Conservation (phyloP, 2,329 filamentous ascomycete genomes). For the Onygena corvina region DNA sequence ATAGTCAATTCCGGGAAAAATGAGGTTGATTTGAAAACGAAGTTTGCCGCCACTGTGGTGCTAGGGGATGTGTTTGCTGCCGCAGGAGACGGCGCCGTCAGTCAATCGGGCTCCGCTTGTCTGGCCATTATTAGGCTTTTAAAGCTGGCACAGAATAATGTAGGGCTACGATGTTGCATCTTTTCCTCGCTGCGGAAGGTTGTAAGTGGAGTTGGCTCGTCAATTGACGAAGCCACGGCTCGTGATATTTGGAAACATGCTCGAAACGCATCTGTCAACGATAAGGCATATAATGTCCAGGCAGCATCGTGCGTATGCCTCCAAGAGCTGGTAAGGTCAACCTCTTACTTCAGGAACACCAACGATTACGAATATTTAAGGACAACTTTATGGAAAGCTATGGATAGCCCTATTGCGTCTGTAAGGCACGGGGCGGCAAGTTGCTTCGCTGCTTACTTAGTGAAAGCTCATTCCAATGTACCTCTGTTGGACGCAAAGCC, state of each 20-base stretch:
- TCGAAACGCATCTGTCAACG: slow-evolving; percentile 59
- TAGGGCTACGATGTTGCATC: slow-evolving; percentile 66
- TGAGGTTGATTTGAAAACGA: slow-evolving; percentile 65
- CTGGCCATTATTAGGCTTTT: slow-evolving; percentile 63
- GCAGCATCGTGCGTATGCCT: slow-evolving; percentile 68
- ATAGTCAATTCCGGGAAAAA: slow-evolving; percentile 63
- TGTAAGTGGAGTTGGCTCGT: slow-evolving; percentile 58
- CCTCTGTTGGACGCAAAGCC: slow-evolving; percentile 41
- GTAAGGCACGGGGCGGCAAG: slow-evolving; percentile 79
- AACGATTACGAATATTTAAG: slow-evolving; percentile 85
- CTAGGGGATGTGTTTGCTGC: slow-evolving; percentile 79
- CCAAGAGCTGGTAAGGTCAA: slow-evolving; percentile 57
- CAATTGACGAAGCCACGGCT: slow-evolving; percentile 72
- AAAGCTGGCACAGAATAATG: slow-evolving; percentile 66
- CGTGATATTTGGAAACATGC: slow-evolving; percentile 90
- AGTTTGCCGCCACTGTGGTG: slow-evolving; percentile 78
- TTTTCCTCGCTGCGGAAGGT: slow-evolving; percentile 67
- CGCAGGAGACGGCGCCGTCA: slow-evolving; percentile 88
- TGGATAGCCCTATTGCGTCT: slow-evolving; percentile 62
- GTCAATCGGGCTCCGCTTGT: slow-evolving; percentile 63
- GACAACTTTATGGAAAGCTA: slow-evolving; percentile 67
- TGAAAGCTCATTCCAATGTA: slow-evolving; percentile 63
- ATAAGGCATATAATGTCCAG: slow-evolving; percentile 75
- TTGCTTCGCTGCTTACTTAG: slow-evolving; percentile 69
- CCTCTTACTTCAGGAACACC: slow-evolving; percentile 73